Evolutionary conservation across 139 green algal genomes (phyloP), one percentile per base, ranked within the genome.

Genomic region (Coelastrella sp.): DNA sequence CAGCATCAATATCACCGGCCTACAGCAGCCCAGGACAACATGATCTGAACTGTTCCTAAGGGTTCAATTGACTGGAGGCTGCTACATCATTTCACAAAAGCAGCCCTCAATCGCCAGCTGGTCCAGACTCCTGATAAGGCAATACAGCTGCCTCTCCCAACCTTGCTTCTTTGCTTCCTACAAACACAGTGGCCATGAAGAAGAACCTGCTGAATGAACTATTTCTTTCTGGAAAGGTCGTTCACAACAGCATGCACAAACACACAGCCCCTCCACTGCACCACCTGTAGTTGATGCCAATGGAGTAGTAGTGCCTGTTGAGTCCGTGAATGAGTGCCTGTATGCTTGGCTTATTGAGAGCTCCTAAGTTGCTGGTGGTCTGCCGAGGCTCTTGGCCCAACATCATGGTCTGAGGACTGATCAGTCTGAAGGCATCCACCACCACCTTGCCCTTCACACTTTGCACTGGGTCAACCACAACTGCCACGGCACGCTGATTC

Each of bases 251-350:
- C 35, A 49, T 49, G 35, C 35, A 49, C 35, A 49, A 49, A 49
- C 35, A 49, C 35, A 3, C 3, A 49, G 35, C 63, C 3, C 63
- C 63, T 72, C 63, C 63, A 14, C 70, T 25, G 49, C 27, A 49
- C 17, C 78, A 95, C 94, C 97, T 93, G 93, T 99, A 99, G 92
- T 97, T 99, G 92, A 99, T 99, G 78, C 95, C 96, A n/a, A 99
- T 99, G 87, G 94, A 98, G 96, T 99, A 99, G 93, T 99, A 99
- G 95, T 99, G 98, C 63, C 98, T 92, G 95, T 99, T 99, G 19
- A 99, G 95, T 72, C 98, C 98, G 88, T 99, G 98, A 93, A 99
- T 99, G 59, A 99, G 95, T 9, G 98, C 96, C 93, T 96, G 97
- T 87, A 99, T 99, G 87, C 96, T 98, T 0, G 98, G 98, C 94